Base-by-base conservation (phyloP, 176 grass and related monocot genomes). In the Phoenix dactylifera region DNA sequence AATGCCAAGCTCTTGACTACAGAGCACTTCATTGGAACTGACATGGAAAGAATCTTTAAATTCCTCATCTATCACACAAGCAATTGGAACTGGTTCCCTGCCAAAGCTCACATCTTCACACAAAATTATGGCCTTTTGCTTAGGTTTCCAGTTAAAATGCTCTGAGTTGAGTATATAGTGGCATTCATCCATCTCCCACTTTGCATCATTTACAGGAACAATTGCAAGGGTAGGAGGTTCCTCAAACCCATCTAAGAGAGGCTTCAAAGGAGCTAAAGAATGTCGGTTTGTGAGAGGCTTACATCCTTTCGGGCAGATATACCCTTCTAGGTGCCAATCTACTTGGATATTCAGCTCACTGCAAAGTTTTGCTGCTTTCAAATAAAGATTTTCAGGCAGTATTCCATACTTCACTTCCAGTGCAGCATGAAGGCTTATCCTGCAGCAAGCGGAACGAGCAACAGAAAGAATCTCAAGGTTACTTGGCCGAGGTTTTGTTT, bases 311-410 rank as follows among this genome's bases (percentile, higher is more conserved):
- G 87, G 84, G 62, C 94, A 98, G 49, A 86, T 24, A 51, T 83
- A 98, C 32, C 78, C 94, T 65, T 92, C 88, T 79, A 71, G 78
- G 80, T 92, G 84, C 94, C 94, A 98, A 69, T 80, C 74, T 64
- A 92, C 85, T 78, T 74, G 76, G 18, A 87, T 86, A 75, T 89
- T 84, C 67, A 82, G 66, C 54, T 98, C 94, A 76, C 88, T 92
- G 77, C 82, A 98, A 71, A 98, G 70, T 60, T 92, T 98, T 69
- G 88, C 82, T 59, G 94, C 94, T 72, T 85, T 98, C 60, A 92
- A 79, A 71, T 71, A 98, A 49, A 98, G 57, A 65, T 86, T 98
- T 15, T 89, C 76, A 70, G 80, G 94, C 51, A 98, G 69, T 20
- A 59, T 26, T 51, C 84, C 94, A 62, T 79, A 98, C 82, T 98